Base-by-base conservation (phyloP, 306 rosid genomes). In the Rosa multiflora region DNA sequence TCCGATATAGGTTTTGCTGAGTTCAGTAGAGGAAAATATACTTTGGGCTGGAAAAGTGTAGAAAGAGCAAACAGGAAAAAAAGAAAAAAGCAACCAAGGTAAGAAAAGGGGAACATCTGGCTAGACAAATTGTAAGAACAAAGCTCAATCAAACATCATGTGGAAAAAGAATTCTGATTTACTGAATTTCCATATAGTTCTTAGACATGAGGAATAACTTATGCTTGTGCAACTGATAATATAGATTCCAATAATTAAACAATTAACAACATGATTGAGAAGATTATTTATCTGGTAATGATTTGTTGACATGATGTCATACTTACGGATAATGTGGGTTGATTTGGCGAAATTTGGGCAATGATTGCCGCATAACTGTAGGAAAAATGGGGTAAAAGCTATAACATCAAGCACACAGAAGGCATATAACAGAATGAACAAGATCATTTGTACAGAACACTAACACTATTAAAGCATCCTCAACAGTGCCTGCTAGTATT, bases 331-430 rank as follows among this genome's bases (percentile, higher is more conserved):
- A 32, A 53, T 13, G 66, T 23, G 5, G 85, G 79, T 39, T 80
- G 73, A 76, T 74, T 66, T 3, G 87, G 82, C 74, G 85, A 85
- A 70, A 83, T 82, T 81, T 85, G 91, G 18, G 89, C 91, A 74
- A 85, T 85, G 68, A 94, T 83, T 56, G 97, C 97, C 75, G 97
- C 97, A 84, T 91, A 94, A 72, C 99, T 94, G 87, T 58, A 67
- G 23, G 23, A 75, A 40, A 53, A n/a, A 53, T 66, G 79, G 49
- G 44, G n/a, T 17, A 68, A 56, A 84, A 85, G 70, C 63, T 56
- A 46, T 62, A 52, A 70, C 82, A 67, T 51, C 49, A 77, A 77
- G 67, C 59, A 68, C 70, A 59, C 44, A 46, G 6, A 47, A 72
- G 58, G 67, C 14, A 12, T 37, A 26, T 73, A 56, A 39, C 21